Evolutionary conservation across 371 early-diverging fungal species (phyloP), one percentile per base, ranked within the genome.

Genomic region (Globomyces sp.): DNA sequence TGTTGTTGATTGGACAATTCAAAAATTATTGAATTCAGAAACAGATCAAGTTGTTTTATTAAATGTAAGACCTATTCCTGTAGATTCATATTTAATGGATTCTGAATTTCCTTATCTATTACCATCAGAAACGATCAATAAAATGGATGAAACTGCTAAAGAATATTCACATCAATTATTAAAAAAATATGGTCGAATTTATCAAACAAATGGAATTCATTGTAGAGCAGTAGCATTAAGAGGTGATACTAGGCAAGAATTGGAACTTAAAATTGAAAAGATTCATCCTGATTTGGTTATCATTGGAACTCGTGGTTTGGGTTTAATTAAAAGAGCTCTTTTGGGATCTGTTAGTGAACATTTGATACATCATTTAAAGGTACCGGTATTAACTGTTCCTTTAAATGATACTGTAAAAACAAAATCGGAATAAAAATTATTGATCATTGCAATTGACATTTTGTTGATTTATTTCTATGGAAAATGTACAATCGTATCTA

Each of bases 171-270:
- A 60, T 37, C 40, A 60, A 36, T 13, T 60, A 37, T 37, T 60
- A 37, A 60, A 60, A 37, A 44, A 36, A 9, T 39, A 36, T 60
- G 61, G 43, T 24, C 39, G 37, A 37, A 34, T 39, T 4, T 55
- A 39, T 39, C 55, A 55, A 39, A 6, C 39, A 6, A 55, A 39
- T 9, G 55, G 40, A 39, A 58, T 58, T n/a, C 42, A 44, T 24
- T 2, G 41, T 6, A 34, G 40, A 24, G 58, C 44, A n/a, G 40
- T 58, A 43, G 58, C 58, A 44, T 13, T 58, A 4, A 44, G 1
- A 43, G 58, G 58, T 2, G 79, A 77, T 55, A 63, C 77, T 36
- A 65, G 75, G 37, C 70, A 73, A 43, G 73, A 72, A 59, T 34
- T 77, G 13, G 52, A 55, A 10, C 48, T 34, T 64, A 55, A 60